These are phyloP conservation scores for Fonsecaea pedrosoi DNA, from an alignment of 2,329 filamentous ascomycete species.

Conservation along the genomic window DNA sequence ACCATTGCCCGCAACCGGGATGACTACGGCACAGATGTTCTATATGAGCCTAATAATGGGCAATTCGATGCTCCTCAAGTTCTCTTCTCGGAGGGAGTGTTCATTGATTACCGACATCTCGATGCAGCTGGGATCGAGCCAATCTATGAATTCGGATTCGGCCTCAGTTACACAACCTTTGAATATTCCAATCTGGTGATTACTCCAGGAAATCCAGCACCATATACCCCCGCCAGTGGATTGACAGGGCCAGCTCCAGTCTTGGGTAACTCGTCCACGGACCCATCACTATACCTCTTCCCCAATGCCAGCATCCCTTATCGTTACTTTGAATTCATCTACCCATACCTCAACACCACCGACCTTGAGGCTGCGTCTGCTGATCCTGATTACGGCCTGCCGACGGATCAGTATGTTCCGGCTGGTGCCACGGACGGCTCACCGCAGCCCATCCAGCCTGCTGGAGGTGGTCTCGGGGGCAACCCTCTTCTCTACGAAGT, in stretches of 20 bases:
- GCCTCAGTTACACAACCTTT: conserved; percentile 69
- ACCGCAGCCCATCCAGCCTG: conserved; percentile 62
- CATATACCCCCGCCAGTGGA: conserved; percentile 62
- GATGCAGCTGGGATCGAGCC: conserved; percentile 63
- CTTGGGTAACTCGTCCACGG: conserved; percentile 57
- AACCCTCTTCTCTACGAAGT: conserved; percentile 63
- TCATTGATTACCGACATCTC: conserved; percentile 63
- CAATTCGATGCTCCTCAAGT: conserved; percentile 60
- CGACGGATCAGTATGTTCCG: conserved; percentile 59
- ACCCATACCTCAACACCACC: conserved; percentile 69
- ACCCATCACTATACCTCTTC: conserved; percentile 62
- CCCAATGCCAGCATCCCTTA: conserved; percentile 57
- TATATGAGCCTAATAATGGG: conserved; percentile 66
- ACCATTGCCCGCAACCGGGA: conserved; percentile 62
- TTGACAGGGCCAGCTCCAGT: conserved; percentile 60
- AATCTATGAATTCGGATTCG: conserved; percentile 68
- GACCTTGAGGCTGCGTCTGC: conserved; percentile 59
- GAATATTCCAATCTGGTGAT: conserved; percentile 65
- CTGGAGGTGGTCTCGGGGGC: conserved; percentile 65
- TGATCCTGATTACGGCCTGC: conserved; percentile 62
- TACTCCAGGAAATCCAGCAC: conserved; percentile 49
- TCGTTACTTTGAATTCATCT: conserved; percentile 64
- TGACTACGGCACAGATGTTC: conserved; percentile 63
- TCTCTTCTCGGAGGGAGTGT: conserved; percentile 66
- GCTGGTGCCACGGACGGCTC: conserved; percentile 58